phyloP scores from a whole-genome alignment of 495 filamentous ascomycete species.

The Trichoderma asperelloides region DNA sequence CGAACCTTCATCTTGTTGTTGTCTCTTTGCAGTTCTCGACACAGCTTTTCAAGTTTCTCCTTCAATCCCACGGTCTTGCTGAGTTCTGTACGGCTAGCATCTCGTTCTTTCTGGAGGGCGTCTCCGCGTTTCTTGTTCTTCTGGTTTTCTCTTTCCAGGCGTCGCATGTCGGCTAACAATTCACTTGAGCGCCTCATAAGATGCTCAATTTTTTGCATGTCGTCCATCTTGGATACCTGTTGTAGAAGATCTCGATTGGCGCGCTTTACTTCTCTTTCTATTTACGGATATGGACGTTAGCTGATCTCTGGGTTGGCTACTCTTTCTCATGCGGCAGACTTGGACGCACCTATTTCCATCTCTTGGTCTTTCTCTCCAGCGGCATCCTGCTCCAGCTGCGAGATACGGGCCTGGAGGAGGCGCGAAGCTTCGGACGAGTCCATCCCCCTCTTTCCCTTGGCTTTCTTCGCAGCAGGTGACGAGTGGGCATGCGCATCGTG shows the following conservation, averaged over 20 bases:
- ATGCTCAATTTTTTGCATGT: conserved; percentile 64
- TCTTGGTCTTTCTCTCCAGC: conserved; percentile 94
- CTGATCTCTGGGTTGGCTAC: not conserved
- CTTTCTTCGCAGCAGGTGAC: conserved; percentile 48
- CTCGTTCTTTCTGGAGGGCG: conserved; percentile 92
- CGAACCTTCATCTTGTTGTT: conserved; percentile 95
- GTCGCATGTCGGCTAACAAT: conserved; percentile 86
- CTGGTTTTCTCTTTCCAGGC: conserved; percentile 81
- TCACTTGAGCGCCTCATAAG: conserved; percentile 88
- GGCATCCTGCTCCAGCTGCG: conserved; percentile 85
- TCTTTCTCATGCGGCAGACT: not conserved
- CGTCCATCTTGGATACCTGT: conserved; percentile 70
- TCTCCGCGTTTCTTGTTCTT: conserved; percentile 96
- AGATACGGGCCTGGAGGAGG: conserved; percentile 84
- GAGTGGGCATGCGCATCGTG: conserved; percentile 21
- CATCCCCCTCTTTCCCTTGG: conserved; percentile 56
- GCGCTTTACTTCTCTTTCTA: conserved; percentile 71
- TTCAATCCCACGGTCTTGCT: conserved; percentile 80
- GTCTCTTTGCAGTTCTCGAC: conserved; percentile 83
- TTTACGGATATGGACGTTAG: not conserved
- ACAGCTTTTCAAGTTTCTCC: conserved; percentile 91
- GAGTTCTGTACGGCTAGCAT: conserved; percentile 74
- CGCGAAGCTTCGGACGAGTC: conserved; percentile 84
- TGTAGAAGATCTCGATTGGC: conserved; percentile 82
- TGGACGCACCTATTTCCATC: conserved; percentile 86